phyloP scores from a whole-genome alignment of 225 moss, liverwort and hornwort genomes.

The Takakia lepidozioides region DNA sequence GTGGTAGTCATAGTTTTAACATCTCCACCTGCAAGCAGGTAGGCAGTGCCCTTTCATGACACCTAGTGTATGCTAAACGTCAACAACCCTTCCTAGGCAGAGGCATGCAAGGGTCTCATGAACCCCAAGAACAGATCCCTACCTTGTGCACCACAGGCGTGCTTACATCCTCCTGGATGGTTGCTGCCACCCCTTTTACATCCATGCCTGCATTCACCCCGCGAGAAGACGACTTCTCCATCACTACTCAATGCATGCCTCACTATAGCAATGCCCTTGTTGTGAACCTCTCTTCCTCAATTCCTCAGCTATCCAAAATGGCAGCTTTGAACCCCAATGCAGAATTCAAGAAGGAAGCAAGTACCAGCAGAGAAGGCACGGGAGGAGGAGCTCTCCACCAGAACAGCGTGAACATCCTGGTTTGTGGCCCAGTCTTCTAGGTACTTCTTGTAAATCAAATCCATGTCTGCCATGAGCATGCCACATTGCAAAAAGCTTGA shows the following conservation, averaged over 20 bases:
- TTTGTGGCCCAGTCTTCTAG: constrained; percentile 76
- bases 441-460: constrained; percentile 62
- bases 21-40: constrained; percentile 80
- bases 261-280: no score
- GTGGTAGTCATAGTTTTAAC: constrained; percentile 62
- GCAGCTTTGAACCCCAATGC: background rate
- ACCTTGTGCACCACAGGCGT: constrained; percentile 38
- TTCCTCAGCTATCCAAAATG: no score
- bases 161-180: constrained; percentile 64
- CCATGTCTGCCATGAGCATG: no score
- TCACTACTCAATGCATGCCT: constrained; percentile 6
- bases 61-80: no score
- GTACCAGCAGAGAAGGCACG: constrained; percentile 91
- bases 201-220: constrained; percentile 82
- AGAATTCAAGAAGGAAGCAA: constrained; percentile 2
- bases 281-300: no score
- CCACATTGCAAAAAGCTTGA: no score
- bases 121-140: background rate
- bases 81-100: no score
- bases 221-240: constrained; percentile 17
- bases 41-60: constrained; percentile 13
- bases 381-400: constrained; percentile 78
- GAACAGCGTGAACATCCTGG: constrained; percentile 61
- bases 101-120: no score
- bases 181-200: constrained; percentile 95